Conservation (phyloP, 1,284 basidiomycete species). For the Anthracocystis panici-leucophaei region DNA sequence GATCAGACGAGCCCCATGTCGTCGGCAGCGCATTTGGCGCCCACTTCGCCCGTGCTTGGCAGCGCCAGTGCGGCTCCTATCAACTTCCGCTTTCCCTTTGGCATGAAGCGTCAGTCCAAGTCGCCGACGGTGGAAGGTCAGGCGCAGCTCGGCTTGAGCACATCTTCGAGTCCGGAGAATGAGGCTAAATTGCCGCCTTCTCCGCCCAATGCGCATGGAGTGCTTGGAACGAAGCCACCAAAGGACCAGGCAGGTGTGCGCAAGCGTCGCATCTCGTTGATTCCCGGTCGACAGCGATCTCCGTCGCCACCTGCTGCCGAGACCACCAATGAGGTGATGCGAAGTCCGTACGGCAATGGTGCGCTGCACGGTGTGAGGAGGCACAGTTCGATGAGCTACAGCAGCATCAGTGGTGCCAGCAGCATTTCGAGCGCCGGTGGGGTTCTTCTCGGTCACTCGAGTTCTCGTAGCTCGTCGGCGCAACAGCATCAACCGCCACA, state of each 20-base stretch:
- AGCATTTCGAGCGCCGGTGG: slow-evolving; percentile 50
- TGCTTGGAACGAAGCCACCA: slow-evolving; percentile 12
- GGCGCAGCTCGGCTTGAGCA: slow-evolving; percentile 10
- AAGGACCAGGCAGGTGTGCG: slow-evolving; percentile 32
- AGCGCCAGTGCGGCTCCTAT: slow-evolving; percentile 25
- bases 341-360: slow-evolving; percentile 25
- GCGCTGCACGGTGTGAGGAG: slow-evolving; percentile 27
- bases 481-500: slow-evolving; percentile 28
- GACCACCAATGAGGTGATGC: slow-evolving; percentile 14
- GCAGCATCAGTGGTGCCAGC: slow-evolving; percentile 48
- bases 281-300: slow-evolving; percentile 42
- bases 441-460: slow-evolving; percentile 24
- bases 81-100: slow-evolving; percentile 57
- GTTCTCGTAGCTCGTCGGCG: slow-evolving; percentile 34
- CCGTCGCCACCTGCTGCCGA: slow-evolving; percentile 32
- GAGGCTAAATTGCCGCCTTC: slow-evolving; percentile 19
- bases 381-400: slow-evolving; percentile 55
- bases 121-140: slow-evolving; percentile 25
- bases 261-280: slow-evolving; percentile 53
- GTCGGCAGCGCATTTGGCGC: slow-evolving; percentile 25
- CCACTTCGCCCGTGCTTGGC: slow-evolving; percentile 24
- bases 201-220: slow-evolving; percentile 10
- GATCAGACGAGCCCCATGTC: slow-evolving; percentile 43
- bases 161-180: slow-evolving; percentile 18
- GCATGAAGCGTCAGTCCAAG: slow-evolving; percentile 45